phyloP scores from a whole-genome alignment of 768 basidiomycete genomes.

The Pisolithus orientalis region DNA sequence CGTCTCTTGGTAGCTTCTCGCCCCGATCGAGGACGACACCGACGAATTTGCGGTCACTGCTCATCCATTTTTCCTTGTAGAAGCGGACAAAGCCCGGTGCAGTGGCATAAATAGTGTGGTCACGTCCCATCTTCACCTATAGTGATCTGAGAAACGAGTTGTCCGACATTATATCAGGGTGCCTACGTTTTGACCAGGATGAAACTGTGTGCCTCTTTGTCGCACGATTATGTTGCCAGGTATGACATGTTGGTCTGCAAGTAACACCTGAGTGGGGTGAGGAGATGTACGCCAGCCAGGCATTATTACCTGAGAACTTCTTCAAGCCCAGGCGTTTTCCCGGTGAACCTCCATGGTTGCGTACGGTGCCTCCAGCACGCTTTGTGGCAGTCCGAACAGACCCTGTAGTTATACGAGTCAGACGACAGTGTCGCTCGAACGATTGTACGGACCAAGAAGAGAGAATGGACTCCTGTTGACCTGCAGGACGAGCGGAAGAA shows the following conservation, averaged over 20 bases:
- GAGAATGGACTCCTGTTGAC: conserved; percentile 46
- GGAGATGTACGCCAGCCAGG: neutral
- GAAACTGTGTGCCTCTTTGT: conserved; percentile 89
- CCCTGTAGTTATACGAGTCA: conserved; percentile 26
- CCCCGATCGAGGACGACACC: conserved; percentile 80
- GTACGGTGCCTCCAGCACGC: conserved; percentile 89
- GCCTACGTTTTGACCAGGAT: conserved; percentile 88
- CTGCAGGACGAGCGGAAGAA: conserved; percentile 37
- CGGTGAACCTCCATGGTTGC: conserved; percentile 88
- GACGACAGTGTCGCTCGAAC: neutral
- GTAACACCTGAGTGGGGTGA: conserved; percentile 4
- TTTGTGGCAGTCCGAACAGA: conserved; percentile 93
- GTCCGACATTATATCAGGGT: neutral
- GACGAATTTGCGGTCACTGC: conserved; percentile 69
- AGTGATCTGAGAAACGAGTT: conserved; percentile 3
- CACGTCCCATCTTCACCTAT: conserved; percentile 86
- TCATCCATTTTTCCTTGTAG: conserved; percentile 77
- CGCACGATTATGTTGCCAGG: conserved; percentile 96
- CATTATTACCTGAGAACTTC: conserved; percentile 83
- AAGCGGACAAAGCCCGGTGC: conserved; percentile 92
- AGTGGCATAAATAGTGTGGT: conserved; percentile 90
- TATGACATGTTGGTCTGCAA: conserved; percentile 79
- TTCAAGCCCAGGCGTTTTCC: conserved; percentile 94
- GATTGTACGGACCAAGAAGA: conserved; percentile 22
- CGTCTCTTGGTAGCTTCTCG: conserved; percentile 84